Evolutionary conservation across 1,284 basidiomycete species (phyloP).

Genomic region (Cutaneotrichosporon sp.): DNA sequence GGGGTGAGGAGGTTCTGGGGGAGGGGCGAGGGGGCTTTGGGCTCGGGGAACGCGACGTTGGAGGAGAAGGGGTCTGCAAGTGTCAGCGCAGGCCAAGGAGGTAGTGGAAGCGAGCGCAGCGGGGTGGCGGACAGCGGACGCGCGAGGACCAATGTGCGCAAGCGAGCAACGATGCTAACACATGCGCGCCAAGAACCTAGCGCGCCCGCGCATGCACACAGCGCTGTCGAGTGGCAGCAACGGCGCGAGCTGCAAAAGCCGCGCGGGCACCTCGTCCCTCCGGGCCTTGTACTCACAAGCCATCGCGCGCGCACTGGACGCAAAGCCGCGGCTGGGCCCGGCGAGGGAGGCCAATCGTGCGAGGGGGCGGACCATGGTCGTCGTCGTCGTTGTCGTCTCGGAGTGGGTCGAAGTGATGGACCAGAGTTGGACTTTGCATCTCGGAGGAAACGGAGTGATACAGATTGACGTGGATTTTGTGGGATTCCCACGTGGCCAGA

Average conservation of each 20-base stretch:
- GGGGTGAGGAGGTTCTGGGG: conserved; percentile 54
- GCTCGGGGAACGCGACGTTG: conserved; percentile 61
- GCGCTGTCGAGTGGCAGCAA: neutral
- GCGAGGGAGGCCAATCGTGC: conserved; percentile 8
- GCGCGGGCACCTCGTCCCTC: no score
- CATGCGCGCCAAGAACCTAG: no score
- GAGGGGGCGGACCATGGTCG: conserved; percentile 4
- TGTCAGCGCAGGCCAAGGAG: neutral
- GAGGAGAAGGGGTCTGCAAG: conserved; percentile 72
- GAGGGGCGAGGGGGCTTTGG: conserved; percentile 51
- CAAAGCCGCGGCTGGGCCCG: conserved; percentile 16
- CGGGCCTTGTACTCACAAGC: conserved; percentile 8
- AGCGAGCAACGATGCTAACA: no score
- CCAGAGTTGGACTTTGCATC: neutral
- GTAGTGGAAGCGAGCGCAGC: neutral
- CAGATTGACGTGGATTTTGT: neutral
- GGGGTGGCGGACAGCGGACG: no score
- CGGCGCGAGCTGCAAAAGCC: neutral
- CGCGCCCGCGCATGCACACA: no score
- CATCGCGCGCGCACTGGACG: conserved; percentile 4
- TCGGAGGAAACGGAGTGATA: conserved; percentile 1
- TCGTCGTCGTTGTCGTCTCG: no score
- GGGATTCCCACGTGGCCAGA: no score
- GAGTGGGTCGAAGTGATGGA: no score
- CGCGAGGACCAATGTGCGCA: no score